These are phyloP conservation scores for Astrothelium subdiscretum DNA, from an alignment of 495 filamentous ascomycete genomes.

Conservation along the genomic window DNA sequence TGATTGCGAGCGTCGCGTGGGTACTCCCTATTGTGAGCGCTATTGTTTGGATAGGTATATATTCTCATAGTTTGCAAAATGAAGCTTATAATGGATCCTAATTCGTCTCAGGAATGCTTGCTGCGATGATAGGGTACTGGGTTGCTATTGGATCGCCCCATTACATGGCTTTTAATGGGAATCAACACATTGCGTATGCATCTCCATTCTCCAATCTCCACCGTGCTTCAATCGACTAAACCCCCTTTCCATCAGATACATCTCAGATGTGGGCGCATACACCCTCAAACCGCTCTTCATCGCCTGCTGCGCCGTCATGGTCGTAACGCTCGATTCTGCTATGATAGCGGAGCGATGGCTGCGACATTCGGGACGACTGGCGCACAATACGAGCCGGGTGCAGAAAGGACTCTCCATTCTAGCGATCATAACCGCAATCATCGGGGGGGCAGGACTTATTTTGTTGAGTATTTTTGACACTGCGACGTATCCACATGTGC, in stretches of 20 bases:
- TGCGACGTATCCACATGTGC: constrained; percentile 45
- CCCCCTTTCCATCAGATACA: constrained; percentile 8
- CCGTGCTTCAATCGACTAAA: background rate
- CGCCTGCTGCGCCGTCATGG: constrained; percentile 62
- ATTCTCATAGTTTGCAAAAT: background rate
- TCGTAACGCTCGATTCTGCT: constrained; percentile 72
- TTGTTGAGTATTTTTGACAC: constrained; percentile 81
- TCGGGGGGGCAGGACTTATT: constrained; percentile 70
- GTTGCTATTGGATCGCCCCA: constrained; percentile 42
- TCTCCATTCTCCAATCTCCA: background rate
- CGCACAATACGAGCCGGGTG: constrained; percentile 50
- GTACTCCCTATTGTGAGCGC: constrained; percentile 17
- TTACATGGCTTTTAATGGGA: constrained; percentile 54
- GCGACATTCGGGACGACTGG: constrained; percentile 61
- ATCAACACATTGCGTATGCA: constrained; percentile 63
- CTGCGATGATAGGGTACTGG: constrained; percentile 64
- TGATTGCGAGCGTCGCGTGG: constrained; percentile 5
- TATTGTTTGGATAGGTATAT: constrained; percentile 16
- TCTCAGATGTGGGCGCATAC: constrained; percentile 58
- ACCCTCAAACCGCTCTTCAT: constrained; percentile 81
- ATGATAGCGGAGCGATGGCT: constrained; percentile 75
- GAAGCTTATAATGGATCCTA: background rate
- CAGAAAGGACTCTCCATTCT: constrained; percentile 61
- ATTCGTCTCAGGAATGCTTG: constrained; percentile 43
- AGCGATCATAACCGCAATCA: constrained; percentile 60